Evolutionary conservation across 192 early-diverging fungal genomes (phyloP), one percentile per base, ranked within the genome.

Genomic region (Coemansia sp.): DNA sequence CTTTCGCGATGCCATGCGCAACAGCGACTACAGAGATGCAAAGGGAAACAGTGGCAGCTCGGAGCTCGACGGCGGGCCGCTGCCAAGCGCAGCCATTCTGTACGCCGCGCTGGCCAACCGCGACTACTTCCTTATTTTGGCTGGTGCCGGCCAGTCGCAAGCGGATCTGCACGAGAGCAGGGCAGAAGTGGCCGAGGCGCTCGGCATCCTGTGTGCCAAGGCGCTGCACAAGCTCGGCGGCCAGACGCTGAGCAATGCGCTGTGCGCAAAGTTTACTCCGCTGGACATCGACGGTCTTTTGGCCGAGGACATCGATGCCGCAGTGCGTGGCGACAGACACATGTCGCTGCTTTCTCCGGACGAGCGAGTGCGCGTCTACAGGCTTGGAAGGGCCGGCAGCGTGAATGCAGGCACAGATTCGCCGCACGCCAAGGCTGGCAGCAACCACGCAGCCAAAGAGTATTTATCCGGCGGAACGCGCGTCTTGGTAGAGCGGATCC

Each of bases 41-140:
- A n/a, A 42, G 6, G 32, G 28, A 14, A 25, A 60, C n/a, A 39
- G 45, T 19, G 14, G 29, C 3, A 60, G 25, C 9, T 22, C 51
- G 0, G 51, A 27, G 7, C 51, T 22, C 7, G 25, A 35, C 27
- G 51, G 65, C 27, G 74, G 68, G 3, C 74, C 74, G 1, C 19
- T 76, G 51, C 61, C 63, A 22, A 76, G 74, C 28, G 74, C 74
- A 5, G 74, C 74, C 11, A 76, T 71, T 28, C 48, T 76, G 22
- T 76, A 76, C 24, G 74, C 74, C 18, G 50, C 74, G 5, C 56
- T 76, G 61, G 74, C 74, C 10, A 76, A 76, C 48, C 68, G 74
- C 14, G 74, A 76, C 42, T 76, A 76, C 53, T 76, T 76, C 45
- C 27, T 71, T 3, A 52, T 71, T 8, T 48, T 76, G 47, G 74